Evolutionary conservation across 306 rosid genomes (phyloP), one percentile per base, ranked within the genome.

Genomic region (Cicer arietinum): DNA sequence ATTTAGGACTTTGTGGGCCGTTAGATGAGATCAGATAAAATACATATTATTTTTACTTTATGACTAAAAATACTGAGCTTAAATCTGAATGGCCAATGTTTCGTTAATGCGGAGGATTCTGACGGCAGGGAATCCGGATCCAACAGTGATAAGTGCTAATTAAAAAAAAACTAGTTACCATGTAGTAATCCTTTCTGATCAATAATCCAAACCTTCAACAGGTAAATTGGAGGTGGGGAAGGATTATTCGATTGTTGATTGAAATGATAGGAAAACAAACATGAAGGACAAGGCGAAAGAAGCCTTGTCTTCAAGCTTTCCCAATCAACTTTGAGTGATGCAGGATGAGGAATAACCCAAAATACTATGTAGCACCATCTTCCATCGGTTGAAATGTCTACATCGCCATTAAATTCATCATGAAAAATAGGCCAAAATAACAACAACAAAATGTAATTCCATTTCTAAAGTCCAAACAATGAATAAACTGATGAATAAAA

Each of bases 381-480:
- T 82, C 94, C 96, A 77, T 92, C 98, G 40, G 93, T 92, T 40
- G 96, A 84, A 75, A 89, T 78, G 85, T 92, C 98, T 92, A 71
- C 83, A 78, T 10, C 74, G 59, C 42, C 58, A 83, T 47, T 18
- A 40, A 41, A 78, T n/a, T 58, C 56, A 43, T 35, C 66, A 60
- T 3, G 11, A 60, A 22, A 58, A 58, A 22, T 14, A 22, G 9
- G 16, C 13, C 45, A 43, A 59, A 66, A 67, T 30, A 30, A 77
- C 59, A 74, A 37, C 71, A 73, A 45, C 62, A 66, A 67, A 71
- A 22, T 10, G 11, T 7, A 40, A 17, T 47, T 39, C 48, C 66
- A 47, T 7, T 41, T n/a, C 22, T 30, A 42, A 14, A 8, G 3
- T 48, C 14, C 56, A 50, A 50, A n/a, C 7, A 52, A 61, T 8